These are phyloP conservation scores for Metschnikowia proteae DNA, from an alignment of 805 yeast genomes.

Conservation along the genomic window DNA sequence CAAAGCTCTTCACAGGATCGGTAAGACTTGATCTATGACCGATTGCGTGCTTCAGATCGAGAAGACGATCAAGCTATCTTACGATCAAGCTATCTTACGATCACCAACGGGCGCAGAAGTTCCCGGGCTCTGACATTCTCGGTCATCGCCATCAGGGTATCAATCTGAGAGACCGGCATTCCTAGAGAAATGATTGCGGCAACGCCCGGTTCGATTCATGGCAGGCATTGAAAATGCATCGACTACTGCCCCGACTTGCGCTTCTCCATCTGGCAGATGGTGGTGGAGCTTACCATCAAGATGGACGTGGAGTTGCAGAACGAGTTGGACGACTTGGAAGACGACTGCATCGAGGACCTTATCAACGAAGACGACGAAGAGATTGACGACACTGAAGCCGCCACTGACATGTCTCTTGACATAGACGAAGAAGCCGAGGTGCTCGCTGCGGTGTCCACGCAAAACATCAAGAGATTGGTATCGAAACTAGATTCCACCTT, in stretches of 20 bases:
- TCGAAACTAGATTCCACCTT: constrained; percentile 71
- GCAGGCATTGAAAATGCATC: constrained; percentile 17
- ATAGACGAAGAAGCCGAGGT: constrained; percentile 22
- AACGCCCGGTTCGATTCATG: too few species aligned
- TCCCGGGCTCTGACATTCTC: too few species aligned
- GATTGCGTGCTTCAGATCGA: too few species aligned
- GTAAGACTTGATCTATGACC: too few species aligned
- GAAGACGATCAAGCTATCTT: too few species aligned
- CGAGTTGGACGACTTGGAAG: constrained; percentile 80
- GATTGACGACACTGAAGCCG: constrained; percentile 27
- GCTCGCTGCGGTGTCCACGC: constrained; percentile 35
- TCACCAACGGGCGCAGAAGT: too few species aligned
- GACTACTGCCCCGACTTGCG: constrained; percentile 75
- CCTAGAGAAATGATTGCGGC: too few species aligned
- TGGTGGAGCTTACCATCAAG: constrained; percentile 76
- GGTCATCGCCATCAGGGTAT: too few species aligned
- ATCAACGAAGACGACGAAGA: constrained; percentile 47
- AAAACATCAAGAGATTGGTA: constrained; percentile 51
- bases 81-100: too few species aligned
- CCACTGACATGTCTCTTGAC: constrained; percentile 15
- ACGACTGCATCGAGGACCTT: constrained; percentile 53
- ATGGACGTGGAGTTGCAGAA: constrained; percentile 91
- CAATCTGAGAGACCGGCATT: too few species aligned
- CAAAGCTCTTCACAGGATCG: too few species aligned
- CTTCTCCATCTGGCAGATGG: constrained; percentile 71